phyloP scores from a whole-genome alignment of 78 protist genomes.

The Tieghemostelium lacteum region DNA sequence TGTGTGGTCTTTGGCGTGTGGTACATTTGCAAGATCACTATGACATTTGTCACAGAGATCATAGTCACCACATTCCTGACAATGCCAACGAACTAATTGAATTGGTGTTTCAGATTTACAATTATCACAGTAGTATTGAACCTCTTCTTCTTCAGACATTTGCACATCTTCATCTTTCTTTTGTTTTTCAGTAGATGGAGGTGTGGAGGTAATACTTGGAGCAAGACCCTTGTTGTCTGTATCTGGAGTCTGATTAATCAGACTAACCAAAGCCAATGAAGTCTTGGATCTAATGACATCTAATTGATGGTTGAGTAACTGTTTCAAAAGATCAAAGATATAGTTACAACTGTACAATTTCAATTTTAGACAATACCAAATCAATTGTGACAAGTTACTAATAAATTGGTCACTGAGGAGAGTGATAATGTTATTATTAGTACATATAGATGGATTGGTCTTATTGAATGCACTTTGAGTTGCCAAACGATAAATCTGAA shows the following conservation, averaged over 20 bases:
- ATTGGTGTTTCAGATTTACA: constrained; percentile 36
- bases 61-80: constrained; percentile 57
- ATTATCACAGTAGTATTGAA: constrained; percentile 50
- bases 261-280: background rate
- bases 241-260: constrained; percentile 6
- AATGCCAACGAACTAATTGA: constrained; percentile 43
- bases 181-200: background rate
- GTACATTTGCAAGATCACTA: background rate
- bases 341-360: background rate
- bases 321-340: constrained; percentile 14
- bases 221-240: background rate
- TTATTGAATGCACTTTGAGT: background rate
- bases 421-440: background rate
- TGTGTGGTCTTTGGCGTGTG: constrained; percentile 39
- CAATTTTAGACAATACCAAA: constrained; percentile 42
- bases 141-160: constrained; percentile 49
- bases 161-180: background rate
- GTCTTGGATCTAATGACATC: constrained; percentile 15
- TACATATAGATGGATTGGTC: no score
- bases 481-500: background rate
- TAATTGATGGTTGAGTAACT: background rate
- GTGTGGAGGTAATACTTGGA: background rate
- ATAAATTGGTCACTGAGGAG: constrained; percentile 26
- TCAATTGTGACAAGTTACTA: constrained; percentile 20
- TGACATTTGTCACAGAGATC: constrained; percentile 77